phyloP scores from a whole-genome alignment of 495 filamentous ascomycete genomes.

The Pseudomonodictys pantanalensis region DNA sequence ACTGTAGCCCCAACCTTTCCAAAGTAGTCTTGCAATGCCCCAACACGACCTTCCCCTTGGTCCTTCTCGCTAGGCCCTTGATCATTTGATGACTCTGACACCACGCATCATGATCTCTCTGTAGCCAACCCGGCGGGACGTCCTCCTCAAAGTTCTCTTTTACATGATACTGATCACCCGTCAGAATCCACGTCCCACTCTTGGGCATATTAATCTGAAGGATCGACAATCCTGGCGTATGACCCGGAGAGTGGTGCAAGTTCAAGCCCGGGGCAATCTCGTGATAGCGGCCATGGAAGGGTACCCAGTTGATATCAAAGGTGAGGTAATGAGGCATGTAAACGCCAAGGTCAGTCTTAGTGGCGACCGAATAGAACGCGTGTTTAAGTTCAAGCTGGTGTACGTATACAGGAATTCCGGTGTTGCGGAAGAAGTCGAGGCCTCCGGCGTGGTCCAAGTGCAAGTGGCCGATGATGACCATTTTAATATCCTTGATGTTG shows the following conservation, averaged over 20 bases:
- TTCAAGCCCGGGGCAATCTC: constrained; percentile 45
- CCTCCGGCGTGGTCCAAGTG: constrained; percentile 57
- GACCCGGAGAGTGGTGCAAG: constrained; percentile 44
- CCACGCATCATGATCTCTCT: constrained; percentile 48
- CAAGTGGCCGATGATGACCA: constrained; percentile 53
- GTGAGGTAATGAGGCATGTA: constrained; percentile 46
- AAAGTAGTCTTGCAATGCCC: constrained; percentile 38
- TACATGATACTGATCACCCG: constrained; percentile 47
- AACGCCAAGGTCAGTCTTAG: constrained; percentile 44
- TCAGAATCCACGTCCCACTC: constrained; percentile 48
- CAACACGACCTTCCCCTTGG: constrained; percentile 43
- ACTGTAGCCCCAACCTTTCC: background rate
- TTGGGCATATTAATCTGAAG: constrained; percentile 45
- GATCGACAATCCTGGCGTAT: constrained; percentile 43
- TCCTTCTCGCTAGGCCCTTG: constrained; percentile 40
- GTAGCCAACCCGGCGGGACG: constrained; percentile 47
- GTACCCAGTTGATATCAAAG: constrained; percentile 34
- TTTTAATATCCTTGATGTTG: constrained; percentile 52
- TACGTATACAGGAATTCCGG: constrained; percentile 52
- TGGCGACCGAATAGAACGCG: constrained; percentile 49
- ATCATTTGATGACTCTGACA: constrained; percentile 45
- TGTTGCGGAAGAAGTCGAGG: constrained; percentile 50
- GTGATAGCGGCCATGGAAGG: constrained; percentile 32
- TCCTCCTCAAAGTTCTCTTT: constrained; percentile 42
- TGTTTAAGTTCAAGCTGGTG: constrained; percentile 53